These are phyloP conservation scores for Trichocladium antarcticum DNA, from an alignment of 495 filamentous ascomycete genomes.

Conservation along the genomic window DNA sequence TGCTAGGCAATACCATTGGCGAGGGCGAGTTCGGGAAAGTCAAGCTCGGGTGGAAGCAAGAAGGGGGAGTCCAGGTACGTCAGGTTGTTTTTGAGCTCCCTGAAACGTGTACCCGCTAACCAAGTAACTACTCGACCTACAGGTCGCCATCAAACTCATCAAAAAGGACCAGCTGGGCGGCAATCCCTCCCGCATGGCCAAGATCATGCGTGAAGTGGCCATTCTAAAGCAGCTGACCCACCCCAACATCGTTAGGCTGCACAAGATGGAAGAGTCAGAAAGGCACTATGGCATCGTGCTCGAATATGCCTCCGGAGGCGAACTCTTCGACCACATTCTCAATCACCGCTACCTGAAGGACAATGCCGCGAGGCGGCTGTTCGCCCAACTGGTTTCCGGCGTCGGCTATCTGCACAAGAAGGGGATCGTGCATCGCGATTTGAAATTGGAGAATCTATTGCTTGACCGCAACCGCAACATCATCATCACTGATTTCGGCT, in stretches of 20 bases:
- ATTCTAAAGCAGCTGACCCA: slow-evolving; percentile 80
- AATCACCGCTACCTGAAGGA: slow-evolving; percentile 95
- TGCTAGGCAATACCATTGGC: slow-evolving; percentile 90
- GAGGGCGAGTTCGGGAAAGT: slow-evolving; percentile 99
- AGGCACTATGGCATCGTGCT: slow-evolving; percentile 95
- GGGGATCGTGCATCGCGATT: slow-evolving; percentile 93
- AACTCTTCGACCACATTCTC: slow-evolving; percentile 96
- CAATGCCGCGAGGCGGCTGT: slow-evolving; percentile 74
- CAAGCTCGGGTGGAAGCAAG: slow-evolving; percentile 97
- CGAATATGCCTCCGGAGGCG: slow-evolving; percentile 94
- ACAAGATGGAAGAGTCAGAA: slow-evolving; percentile 97
- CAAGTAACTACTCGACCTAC: slow-evolving; percentile 17
- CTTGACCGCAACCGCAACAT: slow-evolving; percentile 96
- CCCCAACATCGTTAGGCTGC: slow-evolving; percentile 91
- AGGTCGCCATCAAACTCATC: slow-evolving; percentile 98
- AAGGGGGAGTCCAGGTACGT: slow-evolving; percentile 67
- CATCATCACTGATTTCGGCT: slow-evolving; percentile 99
- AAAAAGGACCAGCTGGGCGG: slow-evolving; percentile 75
- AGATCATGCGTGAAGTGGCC: slow-evolving; percentile 92
- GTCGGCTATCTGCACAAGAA: slow-evolving; percentile 99
- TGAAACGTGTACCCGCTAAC: not conserved
- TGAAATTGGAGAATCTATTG: slow-evolving; percentile 94
- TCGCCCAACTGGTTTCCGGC: slow-evolving; percentile 91
- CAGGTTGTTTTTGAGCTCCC: not conserved
- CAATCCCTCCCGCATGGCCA: slow-evolving; percentile 79